Conservation (phyloP, 805 yeast genomes). For the Wickerhamiella parazyma region DNA sequence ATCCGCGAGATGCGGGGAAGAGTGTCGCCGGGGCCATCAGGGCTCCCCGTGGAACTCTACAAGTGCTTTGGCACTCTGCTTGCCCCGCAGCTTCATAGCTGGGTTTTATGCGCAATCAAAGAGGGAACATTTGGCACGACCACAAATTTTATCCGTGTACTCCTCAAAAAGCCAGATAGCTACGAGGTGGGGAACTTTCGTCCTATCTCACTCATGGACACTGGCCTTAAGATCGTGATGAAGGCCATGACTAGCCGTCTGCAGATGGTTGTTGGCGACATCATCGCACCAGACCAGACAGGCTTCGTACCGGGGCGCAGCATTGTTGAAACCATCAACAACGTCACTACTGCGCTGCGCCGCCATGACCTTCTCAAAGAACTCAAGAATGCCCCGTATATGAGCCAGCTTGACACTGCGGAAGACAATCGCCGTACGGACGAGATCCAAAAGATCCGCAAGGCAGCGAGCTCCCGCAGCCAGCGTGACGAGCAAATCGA, state of each 20-base stretch:
- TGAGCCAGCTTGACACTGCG: too few relatives aligned
- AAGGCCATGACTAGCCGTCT: neutral
- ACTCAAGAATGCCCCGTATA: neutral
- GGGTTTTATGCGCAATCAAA: too few relatives aligned
- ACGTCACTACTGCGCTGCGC: neutral
- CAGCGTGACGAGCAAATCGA: too few relatives aligned
- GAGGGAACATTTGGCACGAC: neutral
- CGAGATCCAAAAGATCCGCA: too few relatives aligned
- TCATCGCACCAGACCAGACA: slow-evolving; percentile 3
- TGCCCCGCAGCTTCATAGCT: too few relatives aligned
- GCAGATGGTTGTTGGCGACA: neutral
- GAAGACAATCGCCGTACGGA: too few relatives aligned
- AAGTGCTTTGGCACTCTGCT: too few relatives aligned
- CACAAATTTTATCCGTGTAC: neutral
- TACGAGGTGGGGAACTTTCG: neutral
- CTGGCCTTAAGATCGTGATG: neutral
- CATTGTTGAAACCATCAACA: neutral
- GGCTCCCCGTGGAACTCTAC: too few relatives aligned
- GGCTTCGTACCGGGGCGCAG: slow-evolving; percentile 1
- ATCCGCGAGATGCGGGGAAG: too few relatives aligned
- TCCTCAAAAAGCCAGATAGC: neutral
- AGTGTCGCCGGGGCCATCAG: too few relatives aligned
- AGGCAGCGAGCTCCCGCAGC: too few relatives aligned
- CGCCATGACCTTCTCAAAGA: neutral
- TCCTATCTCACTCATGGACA: neutral